A percentile compares a stretch with the other conserved stretches of the same genome.
These are phyloP conservation scores for Penicillium sp. DNA, from an alignment of 2,329 filamentous ascomycete genomes.

Conservation along the genomic window DNA sequence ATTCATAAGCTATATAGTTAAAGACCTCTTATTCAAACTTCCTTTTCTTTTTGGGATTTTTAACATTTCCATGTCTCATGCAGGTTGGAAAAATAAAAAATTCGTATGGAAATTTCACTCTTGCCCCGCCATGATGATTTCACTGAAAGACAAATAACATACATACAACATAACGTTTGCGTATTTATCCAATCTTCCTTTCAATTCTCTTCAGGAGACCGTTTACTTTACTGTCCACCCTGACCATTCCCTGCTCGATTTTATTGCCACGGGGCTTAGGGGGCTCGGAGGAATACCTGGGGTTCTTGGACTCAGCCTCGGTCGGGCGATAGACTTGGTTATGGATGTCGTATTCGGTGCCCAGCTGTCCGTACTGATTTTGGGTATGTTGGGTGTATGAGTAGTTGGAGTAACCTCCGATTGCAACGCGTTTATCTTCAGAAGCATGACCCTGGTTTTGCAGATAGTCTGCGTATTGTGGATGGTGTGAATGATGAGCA, in stretches of 20 bases:
- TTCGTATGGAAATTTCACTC: too few relatives aligned
- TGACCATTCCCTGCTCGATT: slow-evolving; percentile 35
- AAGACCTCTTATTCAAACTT: too few relatives aligned
- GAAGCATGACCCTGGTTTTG: slow-evolving; percentile 17
- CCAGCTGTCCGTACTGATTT: slow-evolving; percentile 17
- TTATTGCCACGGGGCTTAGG: slow-evolving; percentile 31
- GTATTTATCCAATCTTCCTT: slow-evolving; percentile 30
- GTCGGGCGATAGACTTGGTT: slow-evolving; percentile 46
- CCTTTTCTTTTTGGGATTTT: too few relatives aligned
- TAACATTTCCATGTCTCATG: too few relatives aligned
- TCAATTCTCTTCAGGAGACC: slow-evolving; percentile 45
- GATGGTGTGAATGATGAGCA: slow-evolving; percentile 17
- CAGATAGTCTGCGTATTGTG: slow-evolving; percentile 17
- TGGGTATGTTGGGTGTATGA: slow-evolving; percentile 36
- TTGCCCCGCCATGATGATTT: too few relatives aligned
- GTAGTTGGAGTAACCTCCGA: slow-evolving; percentile 41
- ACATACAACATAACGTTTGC: too few relatives aligned
- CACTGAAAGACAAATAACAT: too few relatives aligned
- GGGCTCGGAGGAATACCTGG: slow-evolving; percentile 33
- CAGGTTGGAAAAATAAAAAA: too few relatives aligned
- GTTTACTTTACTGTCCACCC: slow-evolving; percentile 42
- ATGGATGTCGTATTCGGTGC: slow-evolving; percentile 42
- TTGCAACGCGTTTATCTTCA: slow-evolving; percentile 16
- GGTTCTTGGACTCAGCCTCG: slow-evolving; percentile 36
- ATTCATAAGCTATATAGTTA: too few relatives aligned